Conservation (phyloP, 2,329 filamentous ascomycete genomes). For the Seiridium cupressi region DNA sequence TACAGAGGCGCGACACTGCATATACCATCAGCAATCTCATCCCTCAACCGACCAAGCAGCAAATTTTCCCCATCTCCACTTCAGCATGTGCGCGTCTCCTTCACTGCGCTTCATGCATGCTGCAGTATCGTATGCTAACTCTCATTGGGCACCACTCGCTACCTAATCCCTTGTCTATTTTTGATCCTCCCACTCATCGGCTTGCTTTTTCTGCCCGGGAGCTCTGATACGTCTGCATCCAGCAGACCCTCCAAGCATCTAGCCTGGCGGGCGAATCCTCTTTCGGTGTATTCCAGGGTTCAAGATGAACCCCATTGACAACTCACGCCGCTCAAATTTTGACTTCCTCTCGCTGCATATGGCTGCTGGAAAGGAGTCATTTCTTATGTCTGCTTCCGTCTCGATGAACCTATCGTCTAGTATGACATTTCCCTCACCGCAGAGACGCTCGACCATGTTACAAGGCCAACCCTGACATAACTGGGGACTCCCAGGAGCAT, state of each 20-base stretch:
- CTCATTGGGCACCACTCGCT: conserved; percentile 34
- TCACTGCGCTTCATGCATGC: conserved; percentile 21
- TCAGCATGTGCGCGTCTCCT: conserved; percentile 20
- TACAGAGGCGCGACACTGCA: not conserved
- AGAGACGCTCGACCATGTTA: conserved; percentile 18
- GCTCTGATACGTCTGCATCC: conserved; percentile 15
- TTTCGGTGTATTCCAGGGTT: conserved; percentile 20
- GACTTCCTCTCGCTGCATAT: conserved; percentile 24
- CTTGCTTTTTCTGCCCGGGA: conserved; percentile 17
- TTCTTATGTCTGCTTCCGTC: conserved; percentile 8
- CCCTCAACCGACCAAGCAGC: conserved; percentile 17
- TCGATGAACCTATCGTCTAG: conserved; percentile 1
- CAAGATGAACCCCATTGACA: conserved; percentile 19
- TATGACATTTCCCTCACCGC: conserved; percentile 10
- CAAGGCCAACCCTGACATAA: conserved; percentile 18
- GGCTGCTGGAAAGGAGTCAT: conserved; percentile 18
- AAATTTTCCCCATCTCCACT: conserved; percentile 24
- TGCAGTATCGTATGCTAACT: conserved; percentile 11
- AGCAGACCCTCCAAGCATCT: conserved; percentile 13
- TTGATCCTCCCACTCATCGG: conserved; percentile 18
- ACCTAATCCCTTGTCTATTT: conserved; percentile 23
- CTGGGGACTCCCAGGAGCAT: conserved; percentile 25
- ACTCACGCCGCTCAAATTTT: conserved; percentile 20
- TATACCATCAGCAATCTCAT: conserved; percentile 12
- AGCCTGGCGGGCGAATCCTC: conserved; percentile 22